Conservation (phyloP, 139 green algal genomes). For the Closterium sp. region DNA sequence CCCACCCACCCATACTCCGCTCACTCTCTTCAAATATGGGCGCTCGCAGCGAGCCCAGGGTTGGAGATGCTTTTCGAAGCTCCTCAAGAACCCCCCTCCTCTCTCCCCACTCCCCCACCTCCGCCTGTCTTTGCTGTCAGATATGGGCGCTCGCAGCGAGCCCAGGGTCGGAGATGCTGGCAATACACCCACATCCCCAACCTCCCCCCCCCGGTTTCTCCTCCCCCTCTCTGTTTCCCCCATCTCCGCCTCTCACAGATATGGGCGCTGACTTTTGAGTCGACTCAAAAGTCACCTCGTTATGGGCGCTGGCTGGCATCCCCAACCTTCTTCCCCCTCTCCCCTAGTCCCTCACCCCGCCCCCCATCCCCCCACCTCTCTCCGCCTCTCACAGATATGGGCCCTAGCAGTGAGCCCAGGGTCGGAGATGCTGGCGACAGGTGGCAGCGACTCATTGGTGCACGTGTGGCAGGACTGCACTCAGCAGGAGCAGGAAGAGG, state of each 20-base stretch:
- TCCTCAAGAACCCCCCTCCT: not conserved
- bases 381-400: conserved; percentile 69
- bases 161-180: conserved; percentile 51
- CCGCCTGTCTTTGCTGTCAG: conserved; percentile 17
- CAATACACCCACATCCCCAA: too few relatives aligned
- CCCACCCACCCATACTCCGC: not conserved
- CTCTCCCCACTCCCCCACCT: not conserved
- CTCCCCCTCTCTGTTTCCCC: not conserved
- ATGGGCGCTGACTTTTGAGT: too few relatives aligned
- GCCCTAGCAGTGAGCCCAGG: conserved; percentile 57
- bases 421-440: conserved; percentile 64
- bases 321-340: too few relatives aligned
- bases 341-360: too few relatives aligned
- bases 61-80: conserved; percentile 55
- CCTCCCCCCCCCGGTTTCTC: too few relatives aligned
- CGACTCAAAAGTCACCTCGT: too few relatives aligned
- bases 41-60: conserved; percentile 53
- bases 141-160: conserved; percentile 67
- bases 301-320: too few relatives aligned
- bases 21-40: conserved; percentile 43
- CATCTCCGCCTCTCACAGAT: not conserved
- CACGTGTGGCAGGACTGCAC: conserved; percentile 83
- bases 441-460: conserved; percentile 76
- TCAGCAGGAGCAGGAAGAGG: conserved; percentile 54
- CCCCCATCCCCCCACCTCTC: not conserved